phyloP scores from a whole-genome alignment of 2,329 filamentous ascomycete genomes.

The Trichoderma gracile region DNA sequence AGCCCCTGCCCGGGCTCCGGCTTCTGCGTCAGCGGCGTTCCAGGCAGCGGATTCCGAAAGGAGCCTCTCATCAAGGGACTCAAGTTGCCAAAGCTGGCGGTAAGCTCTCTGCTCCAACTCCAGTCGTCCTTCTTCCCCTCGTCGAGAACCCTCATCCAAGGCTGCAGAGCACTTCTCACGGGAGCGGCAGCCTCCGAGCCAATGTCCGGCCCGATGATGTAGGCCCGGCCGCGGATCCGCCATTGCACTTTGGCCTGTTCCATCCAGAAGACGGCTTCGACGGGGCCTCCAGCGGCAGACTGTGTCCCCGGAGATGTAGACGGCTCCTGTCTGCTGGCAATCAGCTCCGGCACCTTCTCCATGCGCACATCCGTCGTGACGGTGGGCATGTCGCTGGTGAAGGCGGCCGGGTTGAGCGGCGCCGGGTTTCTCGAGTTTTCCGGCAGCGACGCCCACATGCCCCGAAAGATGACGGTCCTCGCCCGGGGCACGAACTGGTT shows the following conservation, averaged over 20 bases:
- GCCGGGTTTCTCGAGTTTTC: conserved; percentile 72
- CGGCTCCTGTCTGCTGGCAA: conserved; percentile 46
- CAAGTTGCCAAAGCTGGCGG: conserved; percentile 86
- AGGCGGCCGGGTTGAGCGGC: conserved; percentile 66
- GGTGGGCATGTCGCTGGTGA: conserved; percentile 74
- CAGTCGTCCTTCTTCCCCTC: conserved; percentile 48
- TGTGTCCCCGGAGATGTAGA: conserved; percentile 33
- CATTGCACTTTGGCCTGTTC: conserved; percentile 73
- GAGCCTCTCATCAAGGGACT: conserved; percentile 76
- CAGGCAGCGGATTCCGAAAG: conserved; percentile 72
- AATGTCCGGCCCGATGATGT: conserved; percentile 71
- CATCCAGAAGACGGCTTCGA: conserved; percentile 87
- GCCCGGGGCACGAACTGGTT: conserved; percentile 57
- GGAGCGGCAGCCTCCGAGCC: conserved; percentile 47
- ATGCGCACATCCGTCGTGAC: conserved; percentile 89
- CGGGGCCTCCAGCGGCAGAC: conserved; percentile 64
- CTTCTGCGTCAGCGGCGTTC: conserved; percentile 57
- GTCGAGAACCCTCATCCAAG: conserved; percentile 57
- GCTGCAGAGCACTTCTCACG: conserved; percentile 60
- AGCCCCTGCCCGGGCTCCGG: conserved; percentile 46
- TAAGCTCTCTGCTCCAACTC: conserved; percentile 79
- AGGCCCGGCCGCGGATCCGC: conserved; percentile 76
- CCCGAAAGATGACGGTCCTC: conserved; percentile 81
- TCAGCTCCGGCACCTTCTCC: conserved; percentile 76
- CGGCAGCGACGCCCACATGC: conserved; percentile 75